These are phyloP conservation scores for Monosporozyma aerobia DNA, from an alignment of 805 yeast genomes.

Conservation along the genomic window DNA sequence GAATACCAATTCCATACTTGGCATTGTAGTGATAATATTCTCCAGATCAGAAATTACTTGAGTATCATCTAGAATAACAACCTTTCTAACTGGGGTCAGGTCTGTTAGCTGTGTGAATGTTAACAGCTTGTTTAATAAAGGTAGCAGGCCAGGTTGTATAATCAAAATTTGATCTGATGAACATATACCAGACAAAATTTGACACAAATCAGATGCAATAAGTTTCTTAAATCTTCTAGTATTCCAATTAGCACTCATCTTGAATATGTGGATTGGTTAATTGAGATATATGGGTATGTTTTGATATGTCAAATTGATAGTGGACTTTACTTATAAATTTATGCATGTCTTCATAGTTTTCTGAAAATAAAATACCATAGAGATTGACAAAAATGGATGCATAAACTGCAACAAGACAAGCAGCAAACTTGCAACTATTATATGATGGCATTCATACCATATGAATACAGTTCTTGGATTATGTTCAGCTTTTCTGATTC, in stretches of 20 bases:
- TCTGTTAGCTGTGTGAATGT: conserved; percentile 23
- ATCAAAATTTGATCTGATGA: conserved; percentile 15
- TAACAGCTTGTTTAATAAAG: conserved; percentile 16
- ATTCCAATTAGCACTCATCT: conserved; percentile 21
- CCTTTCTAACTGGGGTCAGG: conserved; percentile 20
- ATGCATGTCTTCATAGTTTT: neutral
- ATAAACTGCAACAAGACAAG: no score
- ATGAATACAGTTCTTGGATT: no score
- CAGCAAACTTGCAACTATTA: no score
- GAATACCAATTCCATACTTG: conserved; percentile 15
- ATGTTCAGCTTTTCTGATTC: no score
- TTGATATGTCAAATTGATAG: neutral
- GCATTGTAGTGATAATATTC: conserved; percentile 6
- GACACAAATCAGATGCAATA: conserved; percentile 10
- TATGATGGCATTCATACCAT: no score
- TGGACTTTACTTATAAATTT: neutral
- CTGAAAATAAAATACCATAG: neutral
- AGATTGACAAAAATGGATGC: no score
- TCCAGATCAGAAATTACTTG: conserved; percentile 12
- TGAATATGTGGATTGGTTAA: no score
- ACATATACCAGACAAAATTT: conserved; percentile 10
- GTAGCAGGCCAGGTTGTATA: conserved; percentile 17
- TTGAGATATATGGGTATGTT: neutral
- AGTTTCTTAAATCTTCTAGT: conserved; percentile 18
- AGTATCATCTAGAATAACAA: conserved; percentile 16